These are phyloP conservation scores for Aspergillus incahuasiensis DNA, from an alignment of 495 filamentous ascomycete species.

Conservation along the genomic window DNA sequence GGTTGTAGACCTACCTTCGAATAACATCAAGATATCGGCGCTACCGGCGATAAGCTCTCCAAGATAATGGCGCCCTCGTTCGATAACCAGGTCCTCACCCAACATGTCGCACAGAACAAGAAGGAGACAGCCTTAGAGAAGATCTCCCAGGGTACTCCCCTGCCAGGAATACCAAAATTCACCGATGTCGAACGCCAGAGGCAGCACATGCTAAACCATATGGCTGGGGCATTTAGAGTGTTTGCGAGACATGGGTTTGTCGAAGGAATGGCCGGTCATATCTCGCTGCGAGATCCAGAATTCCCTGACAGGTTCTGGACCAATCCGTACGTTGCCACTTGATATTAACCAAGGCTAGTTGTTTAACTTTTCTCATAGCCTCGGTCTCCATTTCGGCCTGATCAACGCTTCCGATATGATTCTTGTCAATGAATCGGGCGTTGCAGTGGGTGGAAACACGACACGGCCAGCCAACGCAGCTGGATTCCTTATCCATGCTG, in stretches of 20 bases:
- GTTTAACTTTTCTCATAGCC: not conserved
- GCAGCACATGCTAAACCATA: conserved; percentile 51
- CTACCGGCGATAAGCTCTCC: not conserved
- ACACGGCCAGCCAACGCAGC: conserved; percentile 43
- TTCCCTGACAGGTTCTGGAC: conserved; percentile 51
- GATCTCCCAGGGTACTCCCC: conserved; percentile 15
- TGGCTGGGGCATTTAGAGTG: conserved; percentile 30
- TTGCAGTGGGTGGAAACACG: conserved; percentile 31
- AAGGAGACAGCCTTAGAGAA: conserved; percentile 8
- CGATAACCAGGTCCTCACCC: not conserved
- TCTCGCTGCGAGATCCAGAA: conserved; percentile 26
- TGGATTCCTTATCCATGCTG: conserved; percentile 53
- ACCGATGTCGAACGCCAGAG: conserved; percentile 32
- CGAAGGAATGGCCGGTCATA: conserved; percentile 33
- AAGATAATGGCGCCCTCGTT: conserved; percentile 2
- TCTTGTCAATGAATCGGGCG: conserved; percentile 29
- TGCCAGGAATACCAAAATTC: conserved; percentile 31
- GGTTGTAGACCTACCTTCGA: not conserved
- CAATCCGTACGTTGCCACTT: conserved; percentile 36
- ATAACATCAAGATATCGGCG: no score
- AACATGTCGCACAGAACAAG: not conserved
- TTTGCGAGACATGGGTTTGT: conserved; percentile 25
- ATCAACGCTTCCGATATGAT: conserved; percentile 31
- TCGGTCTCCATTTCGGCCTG: conserved; percentile 42
- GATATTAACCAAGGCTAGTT: conserved; percentile 16